Evolutionary conservation across 2,329 filamentous ascomycete species (phyloP).

Genomic region (Myotisia sp.): DNA sequence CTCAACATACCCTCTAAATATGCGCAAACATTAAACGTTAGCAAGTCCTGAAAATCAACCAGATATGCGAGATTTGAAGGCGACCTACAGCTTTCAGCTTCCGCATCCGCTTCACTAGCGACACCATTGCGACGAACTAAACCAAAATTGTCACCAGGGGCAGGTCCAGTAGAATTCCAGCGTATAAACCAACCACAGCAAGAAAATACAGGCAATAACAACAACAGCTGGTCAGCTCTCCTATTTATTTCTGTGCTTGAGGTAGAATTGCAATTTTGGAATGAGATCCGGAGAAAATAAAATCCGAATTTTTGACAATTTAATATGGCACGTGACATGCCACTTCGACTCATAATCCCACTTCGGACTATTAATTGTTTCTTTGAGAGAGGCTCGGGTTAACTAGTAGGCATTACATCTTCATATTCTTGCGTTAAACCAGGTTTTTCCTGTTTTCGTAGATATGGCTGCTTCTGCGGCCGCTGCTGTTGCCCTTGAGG

Average conservation of each 20-base stretch:
- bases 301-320: too few relatives aligned
- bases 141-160: not conserved
- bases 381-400: too few relatives aligned
- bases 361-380: too few relatives aligned
- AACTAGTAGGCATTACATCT: too few relatives aligned
- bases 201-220: too few relatives aligned
- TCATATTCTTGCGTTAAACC: slow-evolving; percentile 1
- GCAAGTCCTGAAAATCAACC: slow-evolving; percentile 7
- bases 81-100: slow-evolving; percentile 55
- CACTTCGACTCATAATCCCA: too few relatives aligned
- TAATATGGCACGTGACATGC: too few relatives aligned
- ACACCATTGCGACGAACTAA: slow-evolving; percentile 28
- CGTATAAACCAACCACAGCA: too few relatives aligned
- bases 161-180: slow-evolving; percentile 3
- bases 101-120: slow-evolving; percentile 51
- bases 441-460: slow-evolving; percentile 3
- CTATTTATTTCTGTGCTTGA: too few relatives aligned
- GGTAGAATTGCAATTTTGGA: too few relatives aligned
- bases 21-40: slow-evolving; percentile 9
- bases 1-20: slow-evolving; percentile 18
- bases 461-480: slow-evolving; percentile 29
- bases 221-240: too few relatives aligned
- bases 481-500: slow-evolving; percentile 41
- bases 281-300: too few relatives aligned
- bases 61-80: not conserved